A percentile compares a stretch with the other conserved stretches of the same genome.
These are phyloP conservation scores for Ophiosphaerella herpotricha DNA, from an alignment of 2,329 filamentous ascomycete genomes.

Conservation along the genomic window DNA sequence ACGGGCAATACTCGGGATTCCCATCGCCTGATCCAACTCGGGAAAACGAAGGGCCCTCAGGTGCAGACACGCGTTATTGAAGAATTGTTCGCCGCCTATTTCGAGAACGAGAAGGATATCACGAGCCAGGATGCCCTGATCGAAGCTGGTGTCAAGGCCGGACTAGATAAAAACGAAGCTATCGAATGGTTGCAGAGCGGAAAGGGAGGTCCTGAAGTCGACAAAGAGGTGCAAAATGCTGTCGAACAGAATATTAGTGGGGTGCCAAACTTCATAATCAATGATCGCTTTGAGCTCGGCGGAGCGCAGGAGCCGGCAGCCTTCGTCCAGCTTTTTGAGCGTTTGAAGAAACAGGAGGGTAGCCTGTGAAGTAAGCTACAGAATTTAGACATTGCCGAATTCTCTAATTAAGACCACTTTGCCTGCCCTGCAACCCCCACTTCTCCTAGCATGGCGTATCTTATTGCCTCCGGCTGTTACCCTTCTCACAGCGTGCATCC, in stretches of 20 bases:
- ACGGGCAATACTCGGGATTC: conserved; percentile 79
- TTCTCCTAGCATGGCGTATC: too few species aligned
- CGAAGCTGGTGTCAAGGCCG: conserved; percentile 49
- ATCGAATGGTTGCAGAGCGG: conserved; percentile 51
- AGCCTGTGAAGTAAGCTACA: conserved; percentile 7
- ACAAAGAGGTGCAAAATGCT: conserved; percentile 53
- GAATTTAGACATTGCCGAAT: not conserved
- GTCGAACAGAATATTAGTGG: conserved; percentile 61
- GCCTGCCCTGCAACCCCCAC: too few species aligned
- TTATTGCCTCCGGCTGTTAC: not conserved
- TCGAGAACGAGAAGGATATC: conserved; percentile 56
- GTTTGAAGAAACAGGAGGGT: conserved; percentile 56
- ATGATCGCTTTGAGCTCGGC: conserved; percentile 67
- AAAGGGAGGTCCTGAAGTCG: conserved; percentile 52
- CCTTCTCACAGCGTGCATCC: not conserved
- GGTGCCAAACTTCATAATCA: conserved; percentile 77
- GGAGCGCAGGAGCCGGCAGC: conserved; percentile 72
- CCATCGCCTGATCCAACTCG: conserved; percentile 73
- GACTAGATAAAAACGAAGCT: conserved; percentile 49
- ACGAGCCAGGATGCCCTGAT: conserved; percentile 48
- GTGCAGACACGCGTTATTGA: conserved; percentile 53
- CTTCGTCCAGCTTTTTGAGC: conserved; percentile 69
- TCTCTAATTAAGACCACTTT: not conserved
- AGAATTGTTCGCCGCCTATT: conserved; percentile 50
- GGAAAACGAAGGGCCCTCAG: conserved; percentile 56